A percentile compares a stretch with the other conserved stretches of the same genome.
Conservation (phyloP, 73 alveolate species). For the Loxodes magnus region DNA sequence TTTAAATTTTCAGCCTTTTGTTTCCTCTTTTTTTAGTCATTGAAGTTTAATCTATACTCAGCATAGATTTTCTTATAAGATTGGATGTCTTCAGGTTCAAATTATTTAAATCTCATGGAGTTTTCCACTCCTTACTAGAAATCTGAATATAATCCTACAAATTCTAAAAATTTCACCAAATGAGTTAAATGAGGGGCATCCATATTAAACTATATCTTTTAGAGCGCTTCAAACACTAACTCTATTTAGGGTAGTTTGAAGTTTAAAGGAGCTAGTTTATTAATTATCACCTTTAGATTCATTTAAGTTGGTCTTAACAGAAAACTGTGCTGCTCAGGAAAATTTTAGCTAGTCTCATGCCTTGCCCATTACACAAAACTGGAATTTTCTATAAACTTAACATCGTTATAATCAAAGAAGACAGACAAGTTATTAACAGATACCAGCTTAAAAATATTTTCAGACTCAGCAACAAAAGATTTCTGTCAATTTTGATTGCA, state of each 20-base stretch:
- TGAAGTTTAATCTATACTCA: not conserved
- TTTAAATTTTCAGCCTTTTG: not conserved
- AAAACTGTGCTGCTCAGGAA: too few relatives aligned
- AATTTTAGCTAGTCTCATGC: too few relatives aligned
- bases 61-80: not conserved
- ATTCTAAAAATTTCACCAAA: not conserved
- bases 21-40: not conserved
- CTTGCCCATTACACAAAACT: too few relatives aligned
- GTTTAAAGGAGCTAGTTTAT: too few relatives aligned
- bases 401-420: slow-evolving; percentile 9
- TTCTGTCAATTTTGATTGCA: slow-evolving; percentile 23
- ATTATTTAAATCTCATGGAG: not conserved
- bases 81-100: not conserved
- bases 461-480: slow-evolving; percentile 16
- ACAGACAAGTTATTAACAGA: slow-evolving; percentile 13
- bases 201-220: not conserved
- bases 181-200: not conserved
- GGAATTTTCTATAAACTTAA: too few relatives aligned
- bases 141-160: not conserved
- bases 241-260: too few relatives aligned
- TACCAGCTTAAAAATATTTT: slow-evolving; percentile 14
- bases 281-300: too few relatives aligned
- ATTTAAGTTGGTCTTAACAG: too few relatives aligned
- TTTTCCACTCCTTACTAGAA: not conserved
- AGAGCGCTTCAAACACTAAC: too few relatives aligned